These are phyloP conservation scores for Coffea humblotiana DNA, from an alignment of 305 asterid genomes.

Conservation along the genomic window DNA sequence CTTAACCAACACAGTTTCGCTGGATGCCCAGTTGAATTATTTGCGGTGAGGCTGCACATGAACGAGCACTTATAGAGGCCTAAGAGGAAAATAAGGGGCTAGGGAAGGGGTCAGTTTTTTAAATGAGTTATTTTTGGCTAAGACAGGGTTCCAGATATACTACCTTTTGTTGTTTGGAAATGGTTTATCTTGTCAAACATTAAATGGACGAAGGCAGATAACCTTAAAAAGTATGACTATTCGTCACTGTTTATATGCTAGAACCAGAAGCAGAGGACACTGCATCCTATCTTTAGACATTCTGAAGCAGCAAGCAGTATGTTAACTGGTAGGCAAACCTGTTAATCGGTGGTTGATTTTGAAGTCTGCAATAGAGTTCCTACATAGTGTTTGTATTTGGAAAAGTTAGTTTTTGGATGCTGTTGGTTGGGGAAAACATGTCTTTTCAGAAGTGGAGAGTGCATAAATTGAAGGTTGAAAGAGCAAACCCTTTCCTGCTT, in stretches of 20 bases:
- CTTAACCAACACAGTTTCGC: background rate
- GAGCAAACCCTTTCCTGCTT: background rate
- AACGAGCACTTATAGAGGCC: background rate
- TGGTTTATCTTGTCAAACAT: background rate
- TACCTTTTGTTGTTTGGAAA: background rate
- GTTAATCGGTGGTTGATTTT: background rate
- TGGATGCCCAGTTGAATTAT: background rate
- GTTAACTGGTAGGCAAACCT: background rate
- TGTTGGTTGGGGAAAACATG: background rate
- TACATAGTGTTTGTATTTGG: background rate
- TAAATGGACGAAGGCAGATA: background rate
- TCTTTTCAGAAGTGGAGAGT: background rate
- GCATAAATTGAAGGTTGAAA: background rate
- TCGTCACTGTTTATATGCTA: background rate
- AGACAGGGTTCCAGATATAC: background rate
- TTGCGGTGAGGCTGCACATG: background rate
- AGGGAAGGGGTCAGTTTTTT: background rate
- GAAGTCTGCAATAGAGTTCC: background rate
- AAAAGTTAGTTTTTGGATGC: background rate
- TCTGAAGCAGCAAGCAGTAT: background rate
- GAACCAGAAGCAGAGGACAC: background rate
- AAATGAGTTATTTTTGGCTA: too few relatives aligned
- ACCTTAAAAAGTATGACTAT: background rate
- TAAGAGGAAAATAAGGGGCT: background rate
- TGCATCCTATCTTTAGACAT: background rate